Base-by-base conservation (phyloP, 805 yeast genomes). In the Scheffersomyces coipomensis region DNA sequence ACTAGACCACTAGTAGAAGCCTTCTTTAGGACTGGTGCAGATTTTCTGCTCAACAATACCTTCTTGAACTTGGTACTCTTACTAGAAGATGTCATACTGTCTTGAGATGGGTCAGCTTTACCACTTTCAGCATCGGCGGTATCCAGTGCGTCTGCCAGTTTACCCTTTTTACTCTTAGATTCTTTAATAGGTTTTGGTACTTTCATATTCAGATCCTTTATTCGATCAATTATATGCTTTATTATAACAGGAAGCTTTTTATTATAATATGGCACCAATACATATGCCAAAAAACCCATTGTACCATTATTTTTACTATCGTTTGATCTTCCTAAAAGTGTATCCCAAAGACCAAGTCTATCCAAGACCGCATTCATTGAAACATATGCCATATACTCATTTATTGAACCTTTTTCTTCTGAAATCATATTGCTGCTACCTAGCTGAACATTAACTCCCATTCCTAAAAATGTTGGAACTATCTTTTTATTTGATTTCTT, bases 281-380 rank as follows among this genome's bases (percentile, higher is more conserved):
- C 76, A 44, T 72, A 73, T 3, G 71, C 76, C 27, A 76, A 55
- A 48, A 77, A 79, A 3, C 78, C 80, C 15, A 56, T 46, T 0
- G 73, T 60, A 11, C 73, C 66, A 21, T 56, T 53, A 5, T 49
- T 44, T 10, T 54, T 47, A 0, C 55, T 44, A 13, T 27, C 15
- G 7, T 8, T 17, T 7, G 18, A 13, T 8, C 64, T 62, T 1
- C 66, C 66, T 16, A 68, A 42, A 15, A 80, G 51, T 5, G 76
- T 65, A 46, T 79, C 84, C 67, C 79, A 67, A 24, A 80, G 68
- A 19, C 75, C 71, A 46, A 79, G 58, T 43, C 78, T 73, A 51
- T 79, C 85, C 2, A 78, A 51, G 23, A 74, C 64, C 5, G 73
- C 52, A 42, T 73, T 76, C 32, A 79, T 50, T 1, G 57, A 48